Base-by-base conservation (phyloP, 163 green algal species). In the Coccomyxa subellipsoidea region DNA sequence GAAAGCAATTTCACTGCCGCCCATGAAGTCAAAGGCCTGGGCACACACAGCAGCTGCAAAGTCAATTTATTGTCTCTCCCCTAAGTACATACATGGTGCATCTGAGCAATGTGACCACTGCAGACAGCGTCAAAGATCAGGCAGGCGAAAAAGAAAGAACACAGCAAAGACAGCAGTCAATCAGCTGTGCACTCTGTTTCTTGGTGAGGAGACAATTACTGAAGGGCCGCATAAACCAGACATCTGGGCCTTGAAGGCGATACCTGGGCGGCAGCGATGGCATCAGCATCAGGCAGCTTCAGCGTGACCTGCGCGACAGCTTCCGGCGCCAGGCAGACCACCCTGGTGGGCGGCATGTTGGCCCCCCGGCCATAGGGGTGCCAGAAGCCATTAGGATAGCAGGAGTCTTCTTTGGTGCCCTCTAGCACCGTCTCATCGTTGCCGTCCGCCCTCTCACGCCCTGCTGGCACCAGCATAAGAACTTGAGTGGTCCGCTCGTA, bases 1-100 rank as follows among this genome's bases (percentile, higher is more conserved):
- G 36, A 79, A 79, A 15, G 75, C 47, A 25, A 79, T 59, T 21
- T 79, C 75, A 66, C 38, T 69, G 75, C 75, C 38, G 37, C 75
- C 75, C 75, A 79, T 59, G 37, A 79, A 79, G 25, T 79, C 75
- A 6, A 23, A 69, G 9, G 40, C 36, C 75, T 79, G 75, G 1
- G 71, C 71, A 47, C 10, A 38, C 21, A 34, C 34, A 12, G n/a
- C 71, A 40, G 71, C 71, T 12, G 31, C 15, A 23, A 54, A 47
- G 7, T 40, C 15, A 78, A 29, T 47, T n/a, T n/a, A n/a, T n/a
- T n/a, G n/a, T n/a, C n/a, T n/a, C n/a, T n/a, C n/a, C n/a, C n/a
- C n/a, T n/a, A n/a, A n/a, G n/a, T n/a, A n/a, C n/a, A n/a, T n/a
- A n/a, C n/a, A n/a, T n/a, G n/a, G n/a, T n/a, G n/a, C n/a, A n/a